Conservation (phyloP, 495 filamentous ascomycete genomes). For the Oidiodendron maius region DNA sequence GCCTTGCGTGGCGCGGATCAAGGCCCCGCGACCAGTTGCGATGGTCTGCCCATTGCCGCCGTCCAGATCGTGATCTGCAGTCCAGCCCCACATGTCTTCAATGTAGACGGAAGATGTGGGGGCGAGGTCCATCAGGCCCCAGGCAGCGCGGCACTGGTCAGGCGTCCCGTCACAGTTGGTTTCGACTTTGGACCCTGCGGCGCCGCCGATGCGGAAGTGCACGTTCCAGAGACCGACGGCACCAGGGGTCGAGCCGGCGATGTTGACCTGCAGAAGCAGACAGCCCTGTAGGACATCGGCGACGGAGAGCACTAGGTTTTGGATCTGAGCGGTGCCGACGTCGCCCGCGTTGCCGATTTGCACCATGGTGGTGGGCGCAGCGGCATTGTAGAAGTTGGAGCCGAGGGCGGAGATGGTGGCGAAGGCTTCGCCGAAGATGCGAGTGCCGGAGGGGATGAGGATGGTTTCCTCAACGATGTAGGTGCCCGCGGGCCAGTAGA, state of each 20-base stretch:
- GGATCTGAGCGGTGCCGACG: constrained; percentile 24
- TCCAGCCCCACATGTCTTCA: constrained; percentile 56
- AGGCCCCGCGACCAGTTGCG: constrained; percentile 53
- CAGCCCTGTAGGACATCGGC: constrained; percentile 35
- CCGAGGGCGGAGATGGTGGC: constrained; percentile 31
- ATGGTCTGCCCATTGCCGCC: constrained; percentile 38
- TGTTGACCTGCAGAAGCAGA: constrained; percentile 18
- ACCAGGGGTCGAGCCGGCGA: constrained; percentile 10
- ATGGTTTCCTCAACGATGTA: constrained; percentile 56
- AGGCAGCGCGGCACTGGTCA: constrained; percentile 45
- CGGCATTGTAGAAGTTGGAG: constrained; percentile 23
- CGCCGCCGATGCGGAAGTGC: constrained; percentile 52
- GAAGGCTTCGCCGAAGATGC: constrained; percentile 46
- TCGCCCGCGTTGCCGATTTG: constrained; percentile 30
- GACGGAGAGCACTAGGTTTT: constrained; percentile 42
- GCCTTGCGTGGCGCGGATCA: constrained; percentile 49
- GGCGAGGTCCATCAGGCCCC: constrained; percentile 42
- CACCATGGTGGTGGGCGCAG: constrained; percentile 28
- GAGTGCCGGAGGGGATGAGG: constrained; percentile 35
- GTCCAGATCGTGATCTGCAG: constrained; percentile 50
- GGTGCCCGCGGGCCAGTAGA: constrained; percentile 50
- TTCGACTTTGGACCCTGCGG: constrained; percentile 36
- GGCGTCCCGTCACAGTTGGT: constrained; percentile 31
- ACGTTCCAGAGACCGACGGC: constrained; percentile 50
- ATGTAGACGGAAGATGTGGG: constrained; percentile 43